Evolutionary conservation across 495 filamentous ascomycete species (phyloP), one percentile per base, ranked within the genome.

Genomic region (Penicillium cosmopolitanum): DNA sequence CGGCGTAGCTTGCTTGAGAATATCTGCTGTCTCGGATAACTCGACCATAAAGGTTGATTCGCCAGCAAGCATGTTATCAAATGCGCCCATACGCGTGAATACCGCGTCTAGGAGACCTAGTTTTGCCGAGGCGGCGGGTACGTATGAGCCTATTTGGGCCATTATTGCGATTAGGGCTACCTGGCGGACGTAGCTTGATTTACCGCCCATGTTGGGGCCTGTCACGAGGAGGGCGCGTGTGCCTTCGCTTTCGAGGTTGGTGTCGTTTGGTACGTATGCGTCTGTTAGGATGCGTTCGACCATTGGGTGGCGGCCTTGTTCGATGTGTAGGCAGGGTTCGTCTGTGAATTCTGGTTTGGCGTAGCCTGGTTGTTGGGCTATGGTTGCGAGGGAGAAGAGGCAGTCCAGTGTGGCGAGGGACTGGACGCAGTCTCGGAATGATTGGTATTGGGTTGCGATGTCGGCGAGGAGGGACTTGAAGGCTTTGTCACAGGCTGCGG

Each of bases 11-110:
- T 88, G 82, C 66, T 95, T 92, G 12, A 98, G 82, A 66, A 98
- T 97, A 56, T 93, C 86, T 1, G 89, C 85, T 1, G 95, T 98
- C 69, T 98, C 95, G 42, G 84, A 89, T 0, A 99, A 85, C 66
- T 99, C 95, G 50, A 98, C 93, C 93, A 97, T 97, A 78, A 99
- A 99, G 1, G 95, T 99, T 19, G 84, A 89, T 71, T 99, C 96
- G 57, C 92, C 93, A 0, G 90, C 90, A 70, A 99, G 89, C 79
- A 99, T 90, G 74, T 97, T 97, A 73, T 99, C 95, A 65, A 89
- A 90, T 7, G 96, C 95, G 44, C 95, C 95, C 94, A 98, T 98
- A 52, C 95, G 88, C 0, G 95, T 98, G 74, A 93, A 92, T 19
- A 99, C 93, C 0, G 92, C 92, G 68, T 98, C 95, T 12, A 94